Evolutionary conservation across 148 eudicot species (phyloP), one percentile per base, ranked within the genome.

Genomic region (Silene conica): DNA sequence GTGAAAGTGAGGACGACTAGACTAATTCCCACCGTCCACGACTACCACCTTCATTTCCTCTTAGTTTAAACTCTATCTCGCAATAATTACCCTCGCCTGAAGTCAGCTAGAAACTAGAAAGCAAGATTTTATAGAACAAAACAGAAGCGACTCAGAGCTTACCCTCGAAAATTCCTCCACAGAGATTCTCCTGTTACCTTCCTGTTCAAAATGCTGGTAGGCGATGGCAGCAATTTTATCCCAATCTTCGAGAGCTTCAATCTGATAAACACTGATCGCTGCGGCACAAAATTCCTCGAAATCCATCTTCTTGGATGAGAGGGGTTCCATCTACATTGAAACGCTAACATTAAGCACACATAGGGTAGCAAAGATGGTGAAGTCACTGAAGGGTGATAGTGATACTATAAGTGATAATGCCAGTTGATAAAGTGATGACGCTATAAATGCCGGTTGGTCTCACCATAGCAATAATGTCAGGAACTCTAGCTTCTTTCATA

Each of bases 171-270:
- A 78, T 82, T 92, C 97, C 73, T 86, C 93, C 4, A 90, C 86
- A 9, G 90, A 83, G 73, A 82, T 86, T 62, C 77, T 71, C 5
- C 85, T 83, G 72, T 94, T 94, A 50, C 98, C 97, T 63, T 94
- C 93, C 80, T 81, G 79, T 71, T 94, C 98, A 67, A 94, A 94
- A 74, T 80, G 73, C 63, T 80, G 76, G 73, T 84, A 94, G 14
- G 97, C 97, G 8, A 80, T 63, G 23, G 80, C 80, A 2, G 97
- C 92, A 67, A 91, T 89, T 56, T 80, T 77, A 73, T 92, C 98
- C 98, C 98, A 94, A 56, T 80, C 83, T 76, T 92, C 93, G 70
- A 88, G 90, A 81, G 97, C 97, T 85, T 94, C 98, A 10, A 94
- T 86, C 81, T 94, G 98, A 80, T 92, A 85, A n/a, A 86, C 73